Conservation (phyloP, 2,329 filamentous ascomycete genomes). For the Parascedosporium putredinis region DNA sequence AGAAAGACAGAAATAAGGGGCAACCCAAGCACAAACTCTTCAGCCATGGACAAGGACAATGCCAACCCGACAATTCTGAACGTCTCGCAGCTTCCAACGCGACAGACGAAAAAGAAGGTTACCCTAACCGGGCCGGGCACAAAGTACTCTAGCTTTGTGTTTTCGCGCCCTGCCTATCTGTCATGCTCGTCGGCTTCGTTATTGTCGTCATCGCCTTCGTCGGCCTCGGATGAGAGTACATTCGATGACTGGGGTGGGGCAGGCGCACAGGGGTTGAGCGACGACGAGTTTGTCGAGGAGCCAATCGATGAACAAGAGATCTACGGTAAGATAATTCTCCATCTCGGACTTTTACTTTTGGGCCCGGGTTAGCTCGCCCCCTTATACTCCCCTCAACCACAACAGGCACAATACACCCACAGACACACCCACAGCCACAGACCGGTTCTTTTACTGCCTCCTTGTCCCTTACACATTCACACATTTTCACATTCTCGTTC, state of each 20-base stretch:
- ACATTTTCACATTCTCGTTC: no score
- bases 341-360: conserved; percentile 1
- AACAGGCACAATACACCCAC: neutral
- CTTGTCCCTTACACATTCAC: neutral
- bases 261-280: conserved; percentile 16
- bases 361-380: neutral
- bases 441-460: neutral
- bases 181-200: conserved; percentile 23
- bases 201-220: conserved; percentile 10
- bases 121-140: conserved; percentile 36
- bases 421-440: no score
- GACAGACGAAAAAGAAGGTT: conserved; percentile 38
- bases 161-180: conserved; percentile 34
- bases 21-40: neutral
- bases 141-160: conserved; percentile 35
- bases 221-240: conserved; percentile 14
- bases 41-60: conserved; percentile 48
- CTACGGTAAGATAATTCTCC: conserved; percentile 51
- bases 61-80: conserved; percentile 91
- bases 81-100: conserved; percentile 76
- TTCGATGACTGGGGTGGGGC: conserved; percentile 15
- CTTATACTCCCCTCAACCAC: conserved; percentile 12
- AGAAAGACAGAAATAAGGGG: neutral
- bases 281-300: conserved; percentile 57
- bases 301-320: conserved; percentile 96